A percentile compares a stretch with the other conserved stretches of the same genome.
Evolutionary conservation across 495 filamentous ascomycete species (phyloP).

Genomic region (Oleoguttula mirabilis): DNA sequence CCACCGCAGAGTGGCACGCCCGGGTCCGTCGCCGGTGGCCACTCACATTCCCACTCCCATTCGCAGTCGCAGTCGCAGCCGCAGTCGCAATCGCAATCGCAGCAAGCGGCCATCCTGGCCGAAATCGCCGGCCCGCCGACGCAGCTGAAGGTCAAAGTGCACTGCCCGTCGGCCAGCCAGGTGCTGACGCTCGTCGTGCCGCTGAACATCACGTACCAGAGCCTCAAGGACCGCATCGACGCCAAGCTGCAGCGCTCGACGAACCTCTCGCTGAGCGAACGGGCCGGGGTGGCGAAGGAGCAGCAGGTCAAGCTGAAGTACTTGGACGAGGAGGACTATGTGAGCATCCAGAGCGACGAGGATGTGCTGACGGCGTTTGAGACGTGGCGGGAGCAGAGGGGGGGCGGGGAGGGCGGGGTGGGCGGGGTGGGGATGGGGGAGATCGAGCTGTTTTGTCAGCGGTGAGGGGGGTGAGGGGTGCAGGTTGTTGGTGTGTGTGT

Average conservation of each 20-base stretch:
- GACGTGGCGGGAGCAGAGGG: slow-evolving; percentile 72
- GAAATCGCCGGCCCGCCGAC: slow-evolving; percentile 27
- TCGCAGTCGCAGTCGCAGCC: too few relatives aligned
- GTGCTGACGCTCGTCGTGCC: slow-evolving; percentile 87
- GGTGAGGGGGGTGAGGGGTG: too few relatives aligned
- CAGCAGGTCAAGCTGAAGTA: slow-evolving; percentile 68
- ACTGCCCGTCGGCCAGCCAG: slow-evolving; percentile 55
- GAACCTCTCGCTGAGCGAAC: slow-evolving; percentile 62
- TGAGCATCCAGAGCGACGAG: slow-evolving; percentile 87
- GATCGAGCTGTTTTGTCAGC: slow-evolving; percentile 66
- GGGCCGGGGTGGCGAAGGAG: slow-evolving; percentile 25
- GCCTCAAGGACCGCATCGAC: slow-evolving; percentile 91
- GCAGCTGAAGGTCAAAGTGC: slow-evolving; percentile 90
- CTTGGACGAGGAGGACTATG: slow-evolving; percentile 83
- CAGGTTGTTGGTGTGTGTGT: too few relatives aligned
- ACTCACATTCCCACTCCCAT: too few relatives aligned
- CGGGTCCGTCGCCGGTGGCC: too few relatives aligned
- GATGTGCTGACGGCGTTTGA: slow-evolving; percentile 89
- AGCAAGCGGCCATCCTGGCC: too few relatives aligned
- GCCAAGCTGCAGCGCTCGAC: slow-evolving; percentile 79
- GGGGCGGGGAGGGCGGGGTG: slow-evolving; percentile 32
- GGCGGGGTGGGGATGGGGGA: slow-evolving; percentile 60
- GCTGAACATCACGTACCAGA: slow-evolving; percentile 85
- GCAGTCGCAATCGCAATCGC: too few relatives aligned
- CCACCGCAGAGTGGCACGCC: slow-evolving; percentile 1